These are phyloP conservation scores for Beauveria medogensis DNA, from an alignment of 2,329 filamentous ascomycete genomes.

Conservation along the genomic window DNA sequence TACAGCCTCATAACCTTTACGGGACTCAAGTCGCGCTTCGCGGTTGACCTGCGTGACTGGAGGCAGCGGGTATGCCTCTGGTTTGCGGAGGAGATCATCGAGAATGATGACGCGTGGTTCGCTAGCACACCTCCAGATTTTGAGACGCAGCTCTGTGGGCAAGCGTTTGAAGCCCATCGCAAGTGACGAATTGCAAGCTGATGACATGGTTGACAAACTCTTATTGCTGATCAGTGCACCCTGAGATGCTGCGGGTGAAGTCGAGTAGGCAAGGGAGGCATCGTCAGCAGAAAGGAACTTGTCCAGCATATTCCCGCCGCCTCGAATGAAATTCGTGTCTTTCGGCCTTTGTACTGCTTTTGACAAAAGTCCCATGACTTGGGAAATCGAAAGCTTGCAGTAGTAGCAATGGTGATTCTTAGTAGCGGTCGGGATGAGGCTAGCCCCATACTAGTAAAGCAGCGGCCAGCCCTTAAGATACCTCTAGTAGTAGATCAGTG, in stretches of 20 bases:
- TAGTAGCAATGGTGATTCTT: neutral
- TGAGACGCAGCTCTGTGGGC: conserved; percentile 29
- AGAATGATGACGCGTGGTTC: conserved; percentile 30
- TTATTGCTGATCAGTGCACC: neutral
- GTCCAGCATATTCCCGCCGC: neutral
- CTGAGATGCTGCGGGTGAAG: neutral
- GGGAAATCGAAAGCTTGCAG: neutral
- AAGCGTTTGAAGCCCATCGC: conserved; percentile 21
- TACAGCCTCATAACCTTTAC: conserved; percentile 27
- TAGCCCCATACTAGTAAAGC: conserved; percentile 5
- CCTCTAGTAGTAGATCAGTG: neutral
- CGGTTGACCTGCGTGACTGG: conserved; percentile 28
- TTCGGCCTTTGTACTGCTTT: neutral
- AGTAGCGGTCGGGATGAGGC: conserved; percentile 1
- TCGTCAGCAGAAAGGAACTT: neutral
- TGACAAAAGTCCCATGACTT: neutral
- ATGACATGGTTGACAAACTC: neutral
- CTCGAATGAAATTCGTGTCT: neutral
- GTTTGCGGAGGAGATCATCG: conserved; percentile 24
- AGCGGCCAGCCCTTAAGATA: neutral
- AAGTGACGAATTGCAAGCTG: neutral
- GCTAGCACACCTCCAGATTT: conserved; percentile 29
- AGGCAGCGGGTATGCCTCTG: conserved; percentile 26
- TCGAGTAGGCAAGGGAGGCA: neutral
- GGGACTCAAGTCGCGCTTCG: conserved; percentile 27